Conservation (phyloP, 2,329 filamentous ascomycete genomes). For the Sarocladium strictum region DNA sequence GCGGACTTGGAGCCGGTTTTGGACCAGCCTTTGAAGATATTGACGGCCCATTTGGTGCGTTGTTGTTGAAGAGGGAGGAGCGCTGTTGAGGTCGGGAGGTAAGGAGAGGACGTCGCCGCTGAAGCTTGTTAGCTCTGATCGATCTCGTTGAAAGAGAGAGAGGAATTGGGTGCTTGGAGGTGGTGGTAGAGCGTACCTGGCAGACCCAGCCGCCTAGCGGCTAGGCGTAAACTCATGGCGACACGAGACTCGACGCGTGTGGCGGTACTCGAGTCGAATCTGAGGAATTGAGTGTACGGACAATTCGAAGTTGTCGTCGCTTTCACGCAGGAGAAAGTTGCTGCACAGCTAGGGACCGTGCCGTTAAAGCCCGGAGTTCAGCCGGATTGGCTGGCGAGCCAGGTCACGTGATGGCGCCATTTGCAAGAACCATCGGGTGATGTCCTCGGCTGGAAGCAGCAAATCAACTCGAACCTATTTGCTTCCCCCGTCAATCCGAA, state of each 20-base stretch:
- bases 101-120: constrained; percentile 14
- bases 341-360: neutral
- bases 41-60: constrained; percentile 39
- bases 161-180: constrained; percentile 9
- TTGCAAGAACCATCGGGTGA: constrained; percentile 6
- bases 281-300: neutral
- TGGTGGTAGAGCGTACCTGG: constrained; percentile 40
- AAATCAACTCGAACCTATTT: constrained; percentile 7
- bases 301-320: neutral
- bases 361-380: constrained; percentile 13
- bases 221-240: constrained; percentile 59
- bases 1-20: constrained; percentile 24
- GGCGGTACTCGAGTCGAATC: neutral
- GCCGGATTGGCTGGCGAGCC: constrained; percentile 6
- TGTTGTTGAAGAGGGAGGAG: constrained; percentile 12
- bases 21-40: constrained; percentile 32
- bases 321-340: constrained; percentile 5
- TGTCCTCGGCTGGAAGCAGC: constrained; percentile 5
- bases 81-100: constrained; percentile 10
- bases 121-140: constrained; percentile 2
- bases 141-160: neutral
- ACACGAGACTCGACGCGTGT: neutral
- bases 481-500: neutral
- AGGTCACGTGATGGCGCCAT: constrained; percentile 16
- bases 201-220: constrained; percentile 54